These are phyloP conservation scores for Cronartium ribicola DNA, from an alignment of 1,284 basidiomycete genomes.

Conservation along the genomic window DNA sequence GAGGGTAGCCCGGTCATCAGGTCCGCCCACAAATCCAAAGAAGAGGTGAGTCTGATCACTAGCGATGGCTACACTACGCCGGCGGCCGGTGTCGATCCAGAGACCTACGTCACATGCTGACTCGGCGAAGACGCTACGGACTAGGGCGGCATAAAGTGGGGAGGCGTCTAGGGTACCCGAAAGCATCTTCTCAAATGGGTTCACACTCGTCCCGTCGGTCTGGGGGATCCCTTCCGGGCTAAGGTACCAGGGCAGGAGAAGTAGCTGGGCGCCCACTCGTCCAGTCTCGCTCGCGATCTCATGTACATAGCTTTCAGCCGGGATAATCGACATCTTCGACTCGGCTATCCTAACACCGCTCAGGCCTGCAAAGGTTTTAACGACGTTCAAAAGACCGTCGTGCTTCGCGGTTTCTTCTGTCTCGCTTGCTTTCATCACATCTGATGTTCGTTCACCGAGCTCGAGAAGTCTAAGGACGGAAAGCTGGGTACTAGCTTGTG, in stretches of 20 bases:
- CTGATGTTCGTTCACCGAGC: constrained; percentile 77
- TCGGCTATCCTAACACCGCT: constrained; percentile 64
- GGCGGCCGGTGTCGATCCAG: constrained; percentile 66
- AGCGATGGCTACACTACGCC: constrained; percentile 27
- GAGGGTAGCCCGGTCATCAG: constrained; percentile 80
- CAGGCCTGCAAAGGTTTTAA: constrained; percentile 72
- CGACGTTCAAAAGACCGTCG: constrained; percentile 75
- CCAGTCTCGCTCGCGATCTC: constrained; percentile 65
- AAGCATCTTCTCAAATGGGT: constrained; percentile 49
- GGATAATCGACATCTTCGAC: constrained; percentile 62
- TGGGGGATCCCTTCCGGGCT: constrained; percentile 32
- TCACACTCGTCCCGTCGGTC: constrained; percentile 51
- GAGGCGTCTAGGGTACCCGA: constrained; percentile 52
- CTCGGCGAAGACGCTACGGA: constrained; percentile 71
- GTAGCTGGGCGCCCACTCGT: constrained; percentile 64
- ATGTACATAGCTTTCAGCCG: constrained; percentile 65
- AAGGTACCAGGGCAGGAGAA: constrained; percentile 72
- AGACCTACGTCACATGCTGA: constrained; percentile 60
- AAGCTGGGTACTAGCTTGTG: constrained; percentile 50
- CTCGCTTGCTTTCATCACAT: constrained; percentile 73
- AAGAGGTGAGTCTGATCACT: constrained; percentile 63
- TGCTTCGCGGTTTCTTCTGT: constrained; percentile 64
- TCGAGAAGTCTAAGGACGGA: constrained; percentile 81
- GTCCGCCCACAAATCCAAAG: constrained; percentile 84
- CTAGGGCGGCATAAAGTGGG: constrained; percentile 58